Conservation (phyloP, 2,329 filamentous ascomycete species). For the Paecilomyces formosus region DNA sequence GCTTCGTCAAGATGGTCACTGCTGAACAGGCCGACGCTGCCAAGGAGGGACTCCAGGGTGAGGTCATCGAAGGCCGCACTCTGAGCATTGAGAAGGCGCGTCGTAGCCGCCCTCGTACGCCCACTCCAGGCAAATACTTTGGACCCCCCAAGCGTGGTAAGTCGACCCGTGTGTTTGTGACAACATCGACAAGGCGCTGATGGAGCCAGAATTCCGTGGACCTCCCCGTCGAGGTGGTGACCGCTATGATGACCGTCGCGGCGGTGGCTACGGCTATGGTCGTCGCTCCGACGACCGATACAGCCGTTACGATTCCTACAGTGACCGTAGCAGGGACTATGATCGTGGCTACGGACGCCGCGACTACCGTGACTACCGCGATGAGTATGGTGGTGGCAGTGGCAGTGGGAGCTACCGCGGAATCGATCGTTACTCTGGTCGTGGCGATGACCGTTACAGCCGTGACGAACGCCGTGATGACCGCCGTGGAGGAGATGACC, state of each 20-base stretch:
- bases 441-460: slow-evolving; percentile 50
- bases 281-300: slow-evolving; percentile 39
- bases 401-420: slow-evolving; percentile 16
- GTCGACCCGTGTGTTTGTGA: slow-evolving; percentile 19
- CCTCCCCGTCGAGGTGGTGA: slow-evolving; percentile 39
- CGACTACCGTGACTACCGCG: slow-evolving; percentile 38
- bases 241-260: slow-evolving; percentile 48
- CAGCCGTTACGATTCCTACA: slow-evolving; percentile 42
- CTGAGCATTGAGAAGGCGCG: slow-evolving; percentile 98
- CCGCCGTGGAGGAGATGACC: slow-evolving; percentile 43
- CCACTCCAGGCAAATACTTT: slow-evolving; percentile 98
- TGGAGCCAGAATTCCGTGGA: slow-evolving; percentile 32
- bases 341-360: slow-evolving; percentile 46
- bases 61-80: slow-evolving; percentile 89
- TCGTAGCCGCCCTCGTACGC: slow-evolving; percentile 86
- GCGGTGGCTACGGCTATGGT: slow-evolving; percentile 40
- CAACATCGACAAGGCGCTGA: background rate
- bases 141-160: slow-evolving; percentile 94
- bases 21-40: slow-evolving; percentile 93
- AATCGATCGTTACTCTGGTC: slow-evolving; percentile 39
- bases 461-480: slow-evolving; percentile 21
- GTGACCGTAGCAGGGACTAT: slow-evolving; percentile 38
- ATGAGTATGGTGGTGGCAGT: slow-evolving; percentile 23
- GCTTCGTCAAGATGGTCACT: slow-evolving; percentile 98
- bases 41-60: slow-evolving; percentile 91